Evolutionary conservation across 164 flowering plant species (phyloP).

Genomic region (Piper longum): DNA sequence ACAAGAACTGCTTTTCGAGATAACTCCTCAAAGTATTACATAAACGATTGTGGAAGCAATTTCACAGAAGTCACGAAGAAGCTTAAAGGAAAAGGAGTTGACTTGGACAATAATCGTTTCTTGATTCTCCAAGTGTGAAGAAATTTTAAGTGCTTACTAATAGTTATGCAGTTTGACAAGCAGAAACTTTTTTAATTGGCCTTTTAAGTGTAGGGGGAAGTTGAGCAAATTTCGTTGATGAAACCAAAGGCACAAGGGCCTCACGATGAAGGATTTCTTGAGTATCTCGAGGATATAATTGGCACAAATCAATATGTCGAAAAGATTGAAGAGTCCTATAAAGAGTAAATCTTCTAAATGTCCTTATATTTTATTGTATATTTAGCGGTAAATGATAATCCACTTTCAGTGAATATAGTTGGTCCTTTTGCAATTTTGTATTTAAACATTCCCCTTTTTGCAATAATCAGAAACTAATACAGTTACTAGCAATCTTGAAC

Average conservation of each 20-base stretch:
- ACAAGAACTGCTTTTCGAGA: slow-evolving; percentile 79
- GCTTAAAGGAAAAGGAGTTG: slow-evolving; percentile 87
- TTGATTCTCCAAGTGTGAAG: slow-evolving; percentile 79
- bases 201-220: slow-evolving; percentile 59
- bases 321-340: slow-evolving; percentile 69
- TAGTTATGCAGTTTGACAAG: not conserved
- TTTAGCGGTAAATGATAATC: no score
- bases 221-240: slow-evolving; percentile 96
- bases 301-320: slow-evolving; percentile 93
- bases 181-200: not conserved
- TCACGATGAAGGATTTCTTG: slow-evolving; percentile 96
- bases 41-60: slow-evolving; percentile 64
- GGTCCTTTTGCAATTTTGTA: no score
- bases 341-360: slow-evolving; percentile 43
- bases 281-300: slow-evolving; percentile 92
- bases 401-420: no score
- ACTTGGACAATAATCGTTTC: slow-evolving; percentile 91
- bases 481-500: no score
- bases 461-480: no score
- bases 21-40: slow-evolving; percentile 86
- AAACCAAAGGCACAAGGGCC: slow-evolving; percentile 94
- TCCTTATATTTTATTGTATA: not conserved
- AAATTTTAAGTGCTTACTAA: not conserved
- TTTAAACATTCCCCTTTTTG: no score
- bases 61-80: slow-evolving; percentile 87